These are phyloP conservation scores for Sporothrix dimorphospora DNA, from an alignment of 2,329 filamentous ascomycete species.

Conservation along the genomic window DNA sequence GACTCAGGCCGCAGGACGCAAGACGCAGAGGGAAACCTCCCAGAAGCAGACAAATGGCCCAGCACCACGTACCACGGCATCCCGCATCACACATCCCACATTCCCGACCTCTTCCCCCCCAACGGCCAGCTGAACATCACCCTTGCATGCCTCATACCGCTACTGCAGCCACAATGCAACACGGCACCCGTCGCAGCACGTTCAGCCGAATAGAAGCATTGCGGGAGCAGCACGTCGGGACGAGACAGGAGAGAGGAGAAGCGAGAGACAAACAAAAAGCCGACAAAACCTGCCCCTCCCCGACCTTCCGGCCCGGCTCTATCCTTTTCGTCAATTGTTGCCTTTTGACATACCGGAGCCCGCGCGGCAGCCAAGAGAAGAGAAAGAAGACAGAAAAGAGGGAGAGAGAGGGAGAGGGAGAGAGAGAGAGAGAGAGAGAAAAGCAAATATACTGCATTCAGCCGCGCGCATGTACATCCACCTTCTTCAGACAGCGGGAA, in stretches of 20 bases:
- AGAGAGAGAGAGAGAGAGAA: neutral
- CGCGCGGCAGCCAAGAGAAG: neutral
- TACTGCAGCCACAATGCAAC: conserved; percentile 16
- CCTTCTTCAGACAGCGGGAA: too few relatives aligned
- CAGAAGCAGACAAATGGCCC: too few relatives aligned
- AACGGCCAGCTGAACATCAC: neutral
- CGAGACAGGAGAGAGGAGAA: neutral
- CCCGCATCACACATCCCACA: neutral
- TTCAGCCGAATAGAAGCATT: neutral
- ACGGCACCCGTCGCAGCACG: neutral
- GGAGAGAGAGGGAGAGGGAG: neutral
- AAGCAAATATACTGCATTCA: conserved; percentile 5
- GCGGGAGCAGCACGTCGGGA: too few relatives aligned
- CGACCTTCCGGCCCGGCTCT: neutral
- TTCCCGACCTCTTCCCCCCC: neutral
- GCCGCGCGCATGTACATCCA: neutral
- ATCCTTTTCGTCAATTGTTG: neutral
- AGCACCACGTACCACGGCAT: too few relatives aligned
- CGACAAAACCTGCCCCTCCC: neutral
- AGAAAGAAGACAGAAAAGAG: neutral
- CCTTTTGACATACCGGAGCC: neutral
- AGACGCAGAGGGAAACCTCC: too few relatives aligned
- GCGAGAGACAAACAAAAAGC: neutral
- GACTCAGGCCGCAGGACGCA: too few relatives aligned
- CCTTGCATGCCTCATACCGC: conserved; percentile 9